Conservation (phyloP, 2,329 filamentous ascomycete genomes). For the Aspergillus chevalieri region DNA sequence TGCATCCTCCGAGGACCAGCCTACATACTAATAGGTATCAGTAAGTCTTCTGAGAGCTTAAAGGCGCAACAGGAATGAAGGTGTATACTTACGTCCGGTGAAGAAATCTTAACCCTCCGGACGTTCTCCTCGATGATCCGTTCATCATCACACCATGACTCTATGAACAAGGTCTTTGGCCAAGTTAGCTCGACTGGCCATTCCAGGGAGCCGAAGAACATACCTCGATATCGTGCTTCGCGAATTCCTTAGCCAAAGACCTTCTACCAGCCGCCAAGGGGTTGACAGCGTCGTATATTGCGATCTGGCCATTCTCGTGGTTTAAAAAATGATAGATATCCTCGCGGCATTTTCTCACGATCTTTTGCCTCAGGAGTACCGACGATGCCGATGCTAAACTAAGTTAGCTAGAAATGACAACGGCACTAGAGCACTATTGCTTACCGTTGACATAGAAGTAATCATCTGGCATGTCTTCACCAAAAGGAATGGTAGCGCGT, state of each 20-base stretch:
- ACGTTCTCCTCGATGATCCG: constrained; percentile 94
- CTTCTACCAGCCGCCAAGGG: constrained; percentile 75
- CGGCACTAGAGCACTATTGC: constrained; percentile 2
- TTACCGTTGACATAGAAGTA: constrained; percentile 89
- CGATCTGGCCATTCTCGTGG: constrained; percentile 94
- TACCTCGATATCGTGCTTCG: constrained; percentile 92
- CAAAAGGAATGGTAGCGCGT: constrained; percentile 78
- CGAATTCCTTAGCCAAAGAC: constrained; percentile 87
- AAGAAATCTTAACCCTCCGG: constrained; percentile 93
- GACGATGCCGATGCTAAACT: constrained; percentile 68
- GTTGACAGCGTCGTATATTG: constrained; percentile 97
- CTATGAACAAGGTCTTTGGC: constrained; percentile 81
- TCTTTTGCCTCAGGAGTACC: constrained; percentile 92
- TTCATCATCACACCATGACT: constrained; percentile 90
- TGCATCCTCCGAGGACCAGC: constrained; percentile 87
- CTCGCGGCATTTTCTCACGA: constrained; percentile 92
- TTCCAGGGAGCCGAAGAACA: constrained; percentile 7
- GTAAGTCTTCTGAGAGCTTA: constrained; percentile 1
- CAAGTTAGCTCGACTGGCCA: background rate
- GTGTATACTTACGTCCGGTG: constrained; percentile 67
- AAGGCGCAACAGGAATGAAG: constrained; percentile 5
- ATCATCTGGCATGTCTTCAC: constrained; percentile 82
- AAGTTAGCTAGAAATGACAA: constrained; percentile 12
- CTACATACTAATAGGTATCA: constrained; percentile 60
- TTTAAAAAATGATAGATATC: constrained; percentile 96